Evolutionary conservation across 2,329 filamentous ascomycete genomes (phyloP).

Genomic region (Fusarium sp.): DNA sequence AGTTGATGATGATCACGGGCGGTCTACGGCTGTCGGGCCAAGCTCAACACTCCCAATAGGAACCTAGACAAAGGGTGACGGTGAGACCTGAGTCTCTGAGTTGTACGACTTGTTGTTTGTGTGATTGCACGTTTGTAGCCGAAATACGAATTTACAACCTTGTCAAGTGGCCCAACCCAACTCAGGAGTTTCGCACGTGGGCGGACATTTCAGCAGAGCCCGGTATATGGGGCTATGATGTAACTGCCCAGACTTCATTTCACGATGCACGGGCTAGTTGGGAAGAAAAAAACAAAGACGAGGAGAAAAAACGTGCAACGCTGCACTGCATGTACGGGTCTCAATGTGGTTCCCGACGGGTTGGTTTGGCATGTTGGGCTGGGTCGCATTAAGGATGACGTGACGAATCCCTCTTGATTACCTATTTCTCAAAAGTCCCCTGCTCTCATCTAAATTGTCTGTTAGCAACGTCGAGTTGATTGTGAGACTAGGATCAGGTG

Average conservation of each 20-base stretch:
- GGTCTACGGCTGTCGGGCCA: slow-evolving; percentile 10
- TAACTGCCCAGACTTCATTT: slow-evolving; percentile 3
- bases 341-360: neutral
- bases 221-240: slow-evolving; percentile 7
- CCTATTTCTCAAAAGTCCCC: slow-evolving; percentile 12
- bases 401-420: slow-evolving; percentile 23
- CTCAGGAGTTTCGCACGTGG: slow-evolving; percentile 16
- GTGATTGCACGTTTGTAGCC: slow-evolving; percentile 1
- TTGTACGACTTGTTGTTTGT: slow-evolving; percentile 10
- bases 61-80: slow-evolving; percentile 3
- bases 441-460: neutral
- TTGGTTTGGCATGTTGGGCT: neutral
- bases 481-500: slow-evolving; percentile 7
- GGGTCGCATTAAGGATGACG: neutral
- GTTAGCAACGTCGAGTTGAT: slow-evolving; percentile 5
- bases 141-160: neutral
- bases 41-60: slow-evolving; percentile 21
- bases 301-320: neutral
- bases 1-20: slow-evolving; percentile 33
- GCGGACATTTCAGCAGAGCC: neutral
- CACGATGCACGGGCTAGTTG: neutral
- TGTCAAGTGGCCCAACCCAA: slow-evolving; percentile 2
- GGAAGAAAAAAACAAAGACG: neutral
- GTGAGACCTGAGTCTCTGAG: slow-evolving; percentile 21
- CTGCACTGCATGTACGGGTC: neutral